Evolutionary conservation across 306 rosid species (phyloP).

Genomic region (Cicer judaicum): DNA sequence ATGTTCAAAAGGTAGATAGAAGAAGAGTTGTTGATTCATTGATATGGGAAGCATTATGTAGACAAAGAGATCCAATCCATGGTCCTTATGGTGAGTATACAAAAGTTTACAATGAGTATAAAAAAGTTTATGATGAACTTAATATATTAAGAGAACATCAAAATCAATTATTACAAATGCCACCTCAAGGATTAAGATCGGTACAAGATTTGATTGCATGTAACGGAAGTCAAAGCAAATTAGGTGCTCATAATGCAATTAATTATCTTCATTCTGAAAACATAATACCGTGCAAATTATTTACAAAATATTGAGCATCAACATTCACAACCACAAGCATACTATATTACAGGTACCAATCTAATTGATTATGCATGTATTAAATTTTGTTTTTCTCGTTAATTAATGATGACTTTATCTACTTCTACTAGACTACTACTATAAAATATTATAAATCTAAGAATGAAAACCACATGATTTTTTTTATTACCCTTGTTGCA

Average conservation of each 20-base stretch:
- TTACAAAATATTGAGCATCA: constrained; percentile 44
- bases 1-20: constrained; percentile 53
- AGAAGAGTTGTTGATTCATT: constrained; percentile 66
- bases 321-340: constrained; percentile 53
- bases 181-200: constrained; percentile 43
- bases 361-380: too few relatives aligned
- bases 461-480: too few relatives aligned
- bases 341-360: constrained; percentile 55
- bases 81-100: constrained; percentile 75
- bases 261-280: constrained; percentile 45
- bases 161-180: constrained; percentile 50
- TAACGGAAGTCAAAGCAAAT: constrained; percentile 43
- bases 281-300: constrained; percentile 46
- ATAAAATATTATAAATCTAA: too few relatives aligned
- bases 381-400: too few relatives aligned
- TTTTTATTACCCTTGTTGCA: too few relatives aligned
- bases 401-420: too few relatives aligned
- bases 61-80: constrained; percentile 74
- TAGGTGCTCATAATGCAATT: constrained; percentile 33
- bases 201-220: constrained; percentile 55
- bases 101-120: constrained; percentile 57
- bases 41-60: constrained; percentile 79
- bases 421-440: too few relatives aligned
- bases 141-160: constrained; percentile 46
- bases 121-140: constrained; percentile 55